These are phyloP conservation scores for Xylaria sp. DNA, from an alignment of 495 filamentous ascomycete genomes.

Conservation along the genomic window DNA sequence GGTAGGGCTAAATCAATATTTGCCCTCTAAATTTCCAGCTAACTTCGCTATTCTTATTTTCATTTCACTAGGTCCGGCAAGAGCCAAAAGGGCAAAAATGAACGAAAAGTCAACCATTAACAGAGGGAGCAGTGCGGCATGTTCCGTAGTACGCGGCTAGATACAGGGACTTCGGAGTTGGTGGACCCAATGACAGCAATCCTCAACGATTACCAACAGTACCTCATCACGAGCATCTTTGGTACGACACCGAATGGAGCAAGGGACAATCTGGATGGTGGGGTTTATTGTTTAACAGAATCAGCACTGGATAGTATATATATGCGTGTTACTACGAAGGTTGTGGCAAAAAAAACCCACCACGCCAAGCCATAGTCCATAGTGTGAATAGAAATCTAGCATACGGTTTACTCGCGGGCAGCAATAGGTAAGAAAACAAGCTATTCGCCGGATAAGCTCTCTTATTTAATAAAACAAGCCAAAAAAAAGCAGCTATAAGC, in stretches of 20 bases:
- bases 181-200: background rate
- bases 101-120: background rate
- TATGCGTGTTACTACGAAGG: background rate
- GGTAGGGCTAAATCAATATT: background rate
- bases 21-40: background rate
- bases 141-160: background rate
- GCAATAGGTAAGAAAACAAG: too few relatives aligned
- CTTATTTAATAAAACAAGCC: too few relatives aligned
- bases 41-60: background rate
- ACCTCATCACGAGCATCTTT: background rate
- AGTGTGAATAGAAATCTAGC: too few relatives aligned
- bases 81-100: background rate
- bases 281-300: background rate
- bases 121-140: background rate
- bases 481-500: too few relatives aligned
- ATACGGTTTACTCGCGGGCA: too few relatives aligned
- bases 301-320: background rate
- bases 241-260: conserved; percentile 8
- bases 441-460: too few relatives aligned
- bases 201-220: background rate
- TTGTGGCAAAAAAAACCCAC: too few relatives aligned
- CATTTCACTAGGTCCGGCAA: background rate
- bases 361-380: too few relatives aligned
- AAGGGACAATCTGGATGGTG: background rate
- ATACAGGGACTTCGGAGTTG: conserved; percentile 12